These are phyloP conservation scores for Parietaria judaica DNA, from an alignment of 306 rosid species.

Conservation along the genomic window DNA sequence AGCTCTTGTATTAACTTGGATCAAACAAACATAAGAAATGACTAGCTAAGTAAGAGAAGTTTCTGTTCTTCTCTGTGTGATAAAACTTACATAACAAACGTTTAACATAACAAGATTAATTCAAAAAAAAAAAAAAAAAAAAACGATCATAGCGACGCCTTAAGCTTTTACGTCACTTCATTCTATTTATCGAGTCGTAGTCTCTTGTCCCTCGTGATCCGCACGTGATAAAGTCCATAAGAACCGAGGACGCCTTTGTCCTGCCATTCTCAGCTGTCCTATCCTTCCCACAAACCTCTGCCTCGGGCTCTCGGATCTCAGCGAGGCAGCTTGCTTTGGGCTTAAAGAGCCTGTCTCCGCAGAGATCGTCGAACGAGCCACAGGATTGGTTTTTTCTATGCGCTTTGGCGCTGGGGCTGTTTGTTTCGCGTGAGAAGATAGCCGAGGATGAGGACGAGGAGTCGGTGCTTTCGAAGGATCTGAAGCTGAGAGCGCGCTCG, in stretches of 20 bases:
- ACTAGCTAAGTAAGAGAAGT: too few relatives aligned
- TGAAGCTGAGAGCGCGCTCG: slow-evolving; percentile 31
- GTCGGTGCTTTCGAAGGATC: slow-evolving; percentile 32
- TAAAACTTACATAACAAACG: too few relatives aligned
- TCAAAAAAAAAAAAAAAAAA: too few relatives aligned
- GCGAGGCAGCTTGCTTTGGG: slow-evolving; percentile 21
- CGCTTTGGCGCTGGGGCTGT: slow-evolving; percentile 18
- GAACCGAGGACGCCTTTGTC: slow-evolving; percentile 41
- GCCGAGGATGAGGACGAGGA: slow-evolving; percentile 32
- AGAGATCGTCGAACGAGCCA: slow-evolving; percentile 18
- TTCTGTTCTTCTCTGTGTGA: too few relatives aligned
- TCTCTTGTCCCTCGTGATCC: slow-evolving; percentile 14
- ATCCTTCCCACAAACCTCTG: slow-evolving; percentile 11
- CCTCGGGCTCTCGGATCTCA: slow-evolving; percentile 13
- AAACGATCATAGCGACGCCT: too few relatives aligned
- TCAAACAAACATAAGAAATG: too few relatives aligned
- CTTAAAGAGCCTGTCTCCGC: slow-evolving; percentile 28
- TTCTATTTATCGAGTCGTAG: slow-evolving; percentile 6
- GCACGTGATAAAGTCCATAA: slow-evolving; percentile 55
- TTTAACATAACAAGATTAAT: too few relatives aligned
- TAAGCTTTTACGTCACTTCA: neutral
- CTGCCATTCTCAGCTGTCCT: slow-evolving; percentile 34
- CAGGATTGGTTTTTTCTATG: slow-evolving; percentile 26
- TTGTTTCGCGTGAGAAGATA: slow-evolving; percentile 34
- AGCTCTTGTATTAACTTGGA: too few relatives aligned